Percentiles rank a stretch among this genome's conserved stretches.
Conservation (phyloP, 106 monocot genomes). For the Alisma plantagoaquatica region DNA sequence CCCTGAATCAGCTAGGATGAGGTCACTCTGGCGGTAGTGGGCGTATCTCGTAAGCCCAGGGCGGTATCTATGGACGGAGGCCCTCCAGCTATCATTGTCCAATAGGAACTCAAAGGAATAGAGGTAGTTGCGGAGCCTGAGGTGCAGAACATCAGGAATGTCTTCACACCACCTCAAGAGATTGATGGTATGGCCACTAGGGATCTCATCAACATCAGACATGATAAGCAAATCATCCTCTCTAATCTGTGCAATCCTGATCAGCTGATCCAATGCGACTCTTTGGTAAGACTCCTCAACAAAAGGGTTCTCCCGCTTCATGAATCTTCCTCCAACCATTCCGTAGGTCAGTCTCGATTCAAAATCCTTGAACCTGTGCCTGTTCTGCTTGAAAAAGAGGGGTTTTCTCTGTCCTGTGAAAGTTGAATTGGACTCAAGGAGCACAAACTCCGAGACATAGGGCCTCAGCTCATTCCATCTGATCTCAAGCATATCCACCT, state of each 20-base stretch:
- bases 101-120: constrained; percentile 79
- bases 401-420: constrained; percentile 51
- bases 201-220: constrained; percentile 94
- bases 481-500: constrained; percentile 55
- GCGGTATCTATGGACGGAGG: constrained; percentile 59
- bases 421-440: constrained; percentile 73
- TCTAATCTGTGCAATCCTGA: constrained; percentile 45
- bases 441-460: constrained; percentile 55
- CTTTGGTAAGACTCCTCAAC: constrained; percentile 73
- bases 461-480: constrained; percentile 66
- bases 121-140: constrained; percentile 61
- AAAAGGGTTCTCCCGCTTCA: constrained; percentile 68
- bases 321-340: constrained; percentile 38
- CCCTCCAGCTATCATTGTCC: constrained; percentile 77
- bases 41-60: constrained; percentile 60
- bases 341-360: constrained; percentile 62
- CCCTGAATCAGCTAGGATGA: constrained; percentile 59
- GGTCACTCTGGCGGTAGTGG: constrained; percentile 62
- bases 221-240: constrained; percentile 82
- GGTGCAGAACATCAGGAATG: constrained; percentile 43
- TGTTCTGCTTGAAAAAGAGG: constrained; percentile 38
- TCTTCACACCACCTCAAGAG: constrained; percentile 75
- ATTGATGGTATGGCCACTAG: constrained; percentile 78
- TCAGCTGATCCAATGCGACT: constrained; percentile 58
- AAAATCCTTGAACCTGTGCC: constrained; percentile 33